These are phyloP conservation scores for Colletotrichum sp. DNA, from an alignment of 2,329 filamentous ascomycete genomes.

Conservation along the genomic window DNA sequence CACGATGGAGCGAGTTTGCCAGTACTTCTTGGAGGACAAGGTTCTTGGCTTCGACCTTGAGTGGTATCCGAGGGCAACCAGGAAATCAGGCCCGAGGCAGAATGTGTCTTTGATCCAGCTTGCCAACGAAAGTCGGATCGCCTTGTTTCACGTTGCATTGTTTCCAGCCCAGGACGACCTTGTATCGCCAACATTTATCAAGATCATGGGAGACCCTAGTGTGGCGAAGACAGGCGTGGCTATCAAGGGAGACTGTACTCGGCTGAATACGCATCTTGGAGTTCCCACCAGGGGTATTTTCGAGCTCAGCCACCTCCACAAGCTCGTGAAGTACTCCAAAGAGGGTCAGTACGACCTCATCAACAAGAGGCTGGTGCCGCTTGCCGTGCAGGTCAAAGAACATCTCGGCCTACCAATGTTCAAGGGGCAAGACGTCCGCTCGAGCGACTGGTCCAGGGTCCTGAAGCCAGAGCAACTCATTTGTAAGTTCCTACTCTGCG, in stretches of 20 bases:
- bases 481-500: conserved; percentile 55
- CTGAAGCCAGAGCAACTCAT: conserved; percentile 70
- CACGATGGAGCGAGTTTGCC: conserved; percentile 69
- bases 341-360: conserved; percentile 57
- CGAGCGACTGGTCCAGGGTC: conserved; percentile 74
- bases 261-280: conserved; percentile 69
- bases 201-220: conserved; percentile 72
- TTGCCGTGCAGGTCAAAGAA: conserved; percentile 74
- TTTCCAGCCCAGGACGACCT: conserved; percentile 61
- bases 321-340: conserved; percentile 72
- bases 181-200: conserved; percentile 72
- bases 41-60: conserved; percentile 91
- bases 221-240: conserved; percentile 80
- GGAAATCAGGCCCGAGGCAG: conserved; percentile 56
- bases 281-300: conserved; percentile 72
- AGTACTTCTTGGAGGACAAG: conserved; percentile 71
- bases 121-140: conserved; percentile 77
- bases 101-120: conserved; percentile 86
- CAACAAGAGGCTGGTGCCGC: conserved; percentile 68
- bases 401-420: conserved; percentile 75
- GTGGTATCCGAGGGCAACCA: conserved; percentile 67
- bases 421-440: conserved; percentile 74
- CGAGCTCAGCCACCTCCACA: conserved; percentile 84
- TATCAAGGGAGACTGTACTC: conserved; percentile 73
- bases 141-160: conserved; percentile 79